Base-by-base conservation (phyloP, 192 early-diverging fungal species). In the Entomortierella beljakovae region DNA sequence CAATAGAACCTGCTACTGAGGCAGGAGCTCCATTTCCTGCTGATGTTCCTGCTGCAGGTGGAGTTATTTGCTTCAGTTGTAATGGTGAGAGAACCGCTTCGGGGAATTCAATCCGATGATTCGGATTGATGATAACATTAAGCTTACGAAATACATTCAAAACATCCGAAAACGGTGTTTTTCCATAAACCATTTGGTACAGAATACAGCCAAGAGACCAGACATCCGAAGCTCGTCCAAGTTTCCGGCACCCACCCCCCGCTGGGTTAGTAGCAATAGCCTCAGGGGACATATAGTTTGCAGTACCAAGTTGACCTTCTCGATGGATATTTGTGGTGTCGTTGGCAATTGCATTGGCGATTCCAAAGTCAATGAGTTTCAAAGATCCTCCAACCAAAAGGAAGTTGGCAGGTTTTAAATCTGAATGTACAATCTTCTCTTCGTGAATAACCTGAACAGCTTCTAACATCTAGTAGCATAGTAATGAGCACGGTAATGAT, bases 331-430 rank as follows among this genome's bases (percentile, higher is more conserved):
- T 98, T 22, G 96, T 98, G 0, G 96, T 99, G 71, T 96, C 94
- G 80, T 95, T 95, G 9, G 93, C 87, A 40, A 98, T 96, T 0
- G 90, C 81, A 63, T 97, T 98, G n/a, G 97, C 94, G 71, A 98
- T 98, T 16, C 97, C 97, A 87, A 99, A 99, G 74, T 99, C 97
- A 54, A 98, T 98, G 58, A 99, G 80, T 68, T 98, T 99, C 15
- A 99, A 74, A 16, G 86, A 68, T 3, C 94, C 96, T 42, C 89
- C 88, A 6, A 96, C 94, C 22, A 99, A 68, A 11, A 99, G 72
- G 71, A 98, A 99, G 77, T 99, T 99, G 11, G 97, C 97, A 0
- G 97, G 97, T 74, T 99, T 99, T 29, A 99, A 80, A 68, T 99
- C 96, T 7, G 92, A 88, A 70, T 99, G 97, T 7, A 99, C 91